phyloP scores from a whole-genome alignment of 345 rosid species.

The Rhodamnia argentea region DNA sequence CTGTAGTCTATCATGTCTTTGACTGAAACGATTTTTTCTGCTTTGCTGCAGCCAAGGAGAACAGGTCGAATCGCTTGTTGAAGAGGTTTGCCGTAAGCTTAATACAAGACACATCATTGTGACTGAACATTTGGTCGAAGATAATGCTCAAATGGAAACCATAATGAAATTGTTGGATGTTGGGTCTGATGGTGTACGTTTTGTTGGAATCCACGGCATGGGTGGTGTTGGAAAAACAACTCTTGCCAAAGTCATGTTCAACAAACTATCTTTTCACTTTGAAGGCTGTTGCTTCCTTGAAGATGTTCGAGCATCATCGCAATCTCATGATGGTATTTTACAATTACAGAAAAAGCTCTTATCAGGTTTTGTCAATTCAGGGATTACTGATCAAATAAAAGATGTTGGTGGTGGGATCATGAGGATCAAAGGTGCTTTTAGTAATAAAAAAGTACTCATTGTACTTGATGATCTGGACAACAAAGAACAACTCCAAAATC shows the following conservation, averaged over 20 bases:
- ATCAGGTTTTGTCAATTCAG: neutral
- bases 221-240: neutral
- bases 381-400: neutral
- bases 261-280: neutral
- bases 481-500: neutral
- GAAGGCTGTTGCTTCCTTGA: slow-evolving; percentile 11
- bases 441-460: neutral
- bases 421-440: neutral
- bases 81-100: neutral
- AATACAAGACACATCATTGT: neutral
- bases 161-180: neutral
- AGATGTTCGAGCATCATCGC: slow-evolving; percentile 3
- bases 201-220: neutral
- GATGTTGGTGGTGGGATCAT: neutral
- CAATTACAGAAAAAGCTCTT: neutral
- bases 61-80: neutral
- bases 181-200: neutral
- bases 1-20: neutral
- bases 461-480: neutral
- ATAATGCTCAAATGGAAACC: neutral
- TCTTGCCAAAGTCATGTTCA: neutral
- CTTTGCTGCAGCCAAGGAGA: neutral
- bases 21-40: neutral
- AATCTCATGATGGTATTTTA: neutral
- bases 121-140: neutral